Evolutionary conservation across 495 filamentous ascomycete species (phyloP).

Genomic region (Penicillium longicatenatum): DNA sequence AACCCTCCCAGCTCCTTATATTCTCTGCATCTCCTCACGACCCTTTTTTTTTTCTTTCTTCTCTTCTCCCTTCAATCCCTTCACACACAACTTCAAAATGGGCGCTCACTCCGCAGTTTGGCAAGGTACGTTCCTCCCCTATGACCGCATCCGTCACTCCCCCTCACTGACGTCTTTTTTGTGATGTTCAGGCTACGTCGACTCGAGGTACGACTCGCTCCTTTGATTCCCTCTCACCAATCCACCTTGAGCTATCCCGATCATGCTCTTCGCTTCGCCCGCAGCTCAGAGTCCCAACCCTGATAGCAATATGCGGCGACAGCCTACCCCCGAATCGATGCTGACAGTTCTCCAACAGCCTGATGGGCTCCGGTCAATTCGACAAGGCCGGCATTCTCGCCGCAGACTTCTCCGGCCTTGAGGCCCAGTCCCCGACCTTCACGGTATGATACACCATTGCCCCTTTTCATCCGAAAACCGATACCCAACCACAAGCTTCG

Average conservation of each 20-base stretch:
- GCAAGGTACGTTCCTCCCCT: slow-evolving; percentile 52
- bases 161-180: slow-evolving; percentile 23
- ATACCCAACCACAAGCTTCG: slow-evolving; percentile 1
- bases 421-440: slow-evolving; percentile 75
- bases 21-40: slow-evolving; percentile 1
- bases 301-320: neutral
- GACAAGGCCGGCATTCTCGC: slow-evolving; percentile 89
- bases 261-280: slow-evolving; percentile 4
- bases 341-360: slow-evolving; percentile 51
- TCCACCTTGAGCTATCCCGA: neutral
- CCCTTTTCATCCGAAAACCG: slow-evolving; percentile 6
- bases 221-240: slow-evolving; percentile 1
- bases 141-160: slow-evolving; percentile 10
- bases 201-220: slow-evolving; percentile 58
- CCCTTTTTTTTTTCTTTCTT: slow-evolving; percentile 24
- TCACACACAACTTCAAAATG: slow-evolving; percentile 34
- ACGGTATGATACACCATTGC: slow-evolving; percentile 48
- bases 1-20: slow-evolving; percentile 7
- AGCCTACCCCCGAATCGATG: slow-evolving; percentile 14
- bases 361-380: slow-evolving; percentile 80
- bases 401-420: slow-evolving; percentile 75
- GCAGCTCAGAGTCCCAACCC: neutral
- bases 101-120: slow-evolving; percentile 49
- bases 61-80: slow-evolving; percentile 18
- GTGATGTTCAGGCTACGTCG: slow-evolving; percentile 59